Evolutionary conservation across 2,329 filamentous ascomycete species (phyloP).

Genomic region (Diaporthe citri): DNA sequence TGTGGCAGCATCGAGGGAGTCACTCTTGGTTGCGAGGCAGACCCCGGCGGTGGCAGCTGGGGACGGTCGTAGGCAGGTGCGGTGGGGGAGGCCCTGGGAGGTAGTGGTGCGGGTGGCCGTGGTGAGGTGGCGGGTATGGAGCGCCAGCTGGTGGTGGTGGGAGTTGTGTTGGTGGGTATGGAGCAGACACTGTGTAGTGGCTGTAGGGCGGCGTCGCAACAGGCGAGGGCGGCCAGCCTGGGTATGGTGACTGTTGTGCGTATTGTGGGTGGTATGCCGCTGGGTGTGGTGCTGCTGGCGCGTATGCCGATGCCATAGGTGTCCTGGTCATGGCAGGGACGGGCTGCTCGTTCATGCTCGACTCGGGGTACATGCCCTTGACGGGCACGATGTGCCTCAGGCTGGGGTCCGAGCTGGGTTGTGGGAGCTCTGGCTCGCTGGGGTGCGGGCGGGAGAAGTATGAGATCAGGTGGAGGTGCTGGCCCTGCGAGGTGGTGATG

Average conservation of each 20-base stretch:
- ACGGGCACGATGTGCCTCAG: conserved; percentile 86
- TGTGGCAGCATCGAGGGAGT: conserved; percentile 38
- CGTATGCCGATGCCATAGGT: conserved; percentile 64
- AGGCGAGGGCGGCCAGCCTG: conserved; percentile 67
- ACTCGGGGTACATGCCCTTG: conserved; percentile 98
- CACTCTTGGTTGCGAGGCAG: conserved; percentile 36
- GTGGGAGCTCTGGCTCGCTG: conserved; percentile 77
- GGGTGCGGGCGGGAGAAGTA: conserved; percentile 90
- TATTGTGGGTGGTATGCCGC: conserved; percentile 56
- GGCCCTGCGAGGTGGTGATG: conserved; percentile 89
- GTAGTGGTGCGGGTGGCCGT: conserved; percentile 43
- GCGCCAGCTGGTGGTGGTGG: conserved; percentile 43
- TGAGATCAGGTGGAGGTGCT: conserved; percentile 97
- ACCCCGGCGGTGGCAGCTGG: conserved; percentile 42
- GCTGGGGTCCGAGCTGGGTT: conserved; percentile 84
- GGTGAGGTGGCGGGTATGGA: conserved; percentile 49
- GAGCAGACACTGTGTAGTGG: conserved; percentile 55
- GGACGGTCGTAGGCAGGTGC: conserved; percentile 43
- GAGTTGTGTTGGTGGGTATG: conserved; percentile 41
- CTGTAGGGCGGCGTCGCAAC: conserved; percentile 66
- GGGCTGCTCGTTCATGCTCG: conserved; percentile 87
- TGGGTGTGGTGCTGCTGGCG: conserved; percentile 43
- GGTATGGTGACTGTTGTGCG: conserved; percentile 56
- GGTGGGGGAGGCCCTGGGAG: conserved; percentile 45
- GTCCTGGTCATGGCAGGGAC: conserved; percentile 85